These are phyloP conservation scores for Phyllosticta ampelicida DNA, from an alignment of 2,329 filamentous ascomycete species.

Conservation along the genomic window DNA sequence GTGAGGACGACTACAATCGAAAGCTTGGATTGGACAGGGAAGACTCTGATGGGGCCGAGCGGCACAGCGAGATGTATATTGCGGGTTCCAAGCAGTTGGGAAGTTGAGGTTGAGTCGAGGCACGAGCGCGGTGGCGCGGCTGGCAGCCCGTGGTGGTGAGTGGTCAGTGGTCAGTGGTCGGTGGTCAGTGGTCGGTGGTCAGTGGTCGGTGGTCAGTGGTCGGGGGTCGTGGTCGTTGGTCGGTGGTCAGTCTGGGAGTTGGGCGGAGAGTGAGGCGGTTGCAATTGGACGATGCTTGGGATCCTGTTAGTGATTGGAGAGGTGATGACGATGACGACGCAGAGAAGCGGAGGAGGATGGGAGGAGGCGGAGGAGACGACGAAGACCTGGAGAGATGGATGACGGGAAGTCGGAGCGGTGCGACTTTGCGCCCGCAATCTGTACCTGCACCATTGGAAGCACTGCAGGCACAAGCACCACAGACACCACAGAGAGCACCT, in stretches of 20 bases:
- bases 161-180: not conserved
- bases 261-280: too few species aligned
- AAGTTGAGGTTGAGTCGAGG: not conserved
- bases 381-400: not conserved
- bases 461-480: not conserved
- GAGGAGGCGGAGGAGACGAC: not conserved
- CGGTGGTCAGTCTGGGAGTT: too few species aligned
- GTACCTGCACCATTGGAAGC: not conserved
- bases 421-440: not conserved
- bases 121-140: not conserved
- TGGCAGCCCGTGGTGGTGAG: not conserved
- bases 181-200: not conserved
- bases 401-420: not conserved
- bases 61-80: not conserved
- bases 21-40: not conserved
- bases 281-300: too few species aligned
- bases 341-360: too few species aligned
- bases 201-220: not conserved
- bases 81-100: not conserved
- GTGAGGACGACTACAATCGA: not conserved
- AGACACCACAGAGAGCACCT: too few species aligned
- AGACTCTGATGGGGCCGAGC: not conserved
- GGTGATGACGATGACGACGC: too few species aligned
- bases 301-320: too few species aligned
- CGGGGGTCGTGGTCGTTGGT: too few species aligned